Evolutionary conservation across 768 basidiomycete genomes (phyloP), one percentile per base, ranked within the genome.

Genomic region (Filobasidium floriforme): DNA sequence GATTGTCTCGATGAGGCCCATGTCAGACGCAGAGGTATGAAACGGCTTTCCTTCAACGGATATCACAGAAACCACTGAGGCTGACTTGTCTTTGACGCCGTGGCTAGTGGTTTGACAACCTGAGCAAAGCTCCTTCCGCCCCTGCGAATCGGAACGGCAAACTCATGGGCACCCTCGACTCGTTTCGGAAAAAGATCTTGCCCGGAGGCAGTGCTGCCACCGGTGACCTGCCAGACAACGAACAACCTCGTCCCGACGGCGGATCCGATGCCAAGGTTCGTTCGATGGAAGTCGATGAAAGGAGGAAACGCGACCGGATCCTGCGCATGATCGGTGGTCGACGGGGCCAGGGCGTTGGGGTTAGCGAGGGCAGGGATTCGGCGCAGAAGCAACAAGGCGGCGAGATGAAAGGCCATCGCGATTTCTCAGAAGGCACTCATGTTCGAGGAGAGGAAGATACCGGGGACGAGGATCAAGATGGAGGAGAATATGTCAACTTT

Each of bases 401-500:
- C 22, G 60, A 43, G 10, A 10, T 15, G 11, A 59, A n/a, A 18
- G 57, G 73, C n/a, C 41, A 65, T 10, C 57, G 61, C 12, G 63
- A 29, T 9, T 28, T 59, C 46, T 14, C 41, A 1, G 66, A 67
- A 51, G 55, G 41, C 12, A 67, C 66, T 22, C 19, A 60, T 10
- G 46, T 62, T 41, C 60, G 68, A n/a, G 73, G 71, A 6, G 60
- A 67, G 41, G 66, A 67, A 4, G 65, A 59, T 1, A 49, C 46
- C 52, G 69, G 70, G 40, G 70, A 70, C 19, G 76, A 77, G 12
- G 73, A 75, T 28, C 62, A 67, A 22, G 69, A 72, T 60, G 72
- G 68, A 10, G 75, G 73, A 4, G 71, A 74, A 65, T 77, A 75
- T 65, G 74, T 77, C 54, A 79, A 77, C 61, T 77, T 73, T 57